Percentiles rank a stretch among this genome's conserved stretches.
These are phyloP conservation scores for Niveomyces coronatus DNA, from an alignment of 2,329 filamentous ascomycete genomes.

Conservation along the genomic window DNA sequence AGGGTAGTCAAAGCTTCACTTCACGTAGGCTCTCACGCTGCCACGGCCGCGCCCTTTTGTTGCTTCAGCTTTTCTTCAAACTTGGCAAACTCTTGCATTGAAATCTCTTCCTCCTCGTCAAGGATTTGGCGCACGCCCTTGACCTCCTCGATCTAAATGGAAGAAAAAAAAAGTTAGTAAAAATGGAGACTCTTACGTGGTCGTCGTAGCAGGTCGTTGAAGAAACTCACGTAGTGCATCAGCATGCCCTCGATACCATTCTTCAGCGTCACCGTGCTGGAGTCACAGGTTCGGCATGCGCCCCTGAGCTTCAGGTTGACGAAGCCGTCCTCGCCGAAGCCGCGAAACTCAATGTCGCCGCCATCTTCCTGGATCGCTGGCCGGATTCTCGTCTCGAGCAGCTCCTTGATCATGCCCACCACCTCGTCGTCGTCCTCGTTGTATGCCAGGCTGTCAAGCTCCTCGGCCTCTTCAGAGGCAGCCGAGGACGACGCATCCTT, in stretches of 20 bases:
- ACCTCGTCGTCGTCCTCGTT: conserved; percentile 90
- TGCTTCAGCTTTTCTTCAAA: conserved; percentile 75
- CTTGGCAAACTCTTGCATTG: conserved; percentile 78
- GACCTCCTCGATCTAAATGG: conserved; percentile 80
- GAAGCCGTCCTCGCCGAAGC: conserved; percentile 64
- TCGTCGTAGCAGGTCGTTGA: too few relatives aligned
- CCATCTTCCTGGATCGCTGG: conserved; percentile 97
- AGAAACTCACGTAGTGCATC: conserved; percentile 84
- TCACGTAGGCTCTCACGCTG: too few relatives aligned
- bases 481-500: conserved; percentile 49
- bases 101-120: conserved; percentile 85
- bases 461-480: conserved; percentile 32
- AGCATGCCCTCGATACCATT: conserved; percentile 98
- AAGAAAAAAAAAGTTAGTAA: conserved; percentile 18
- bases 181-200: background rate
- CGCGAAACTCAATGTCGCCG: conserved; percentile 90
- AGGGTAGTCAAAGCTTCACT: too few relatives aligned
- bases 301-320: conserved; percentile 83
- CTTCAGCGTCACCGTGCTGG: conserved; percentile 91
- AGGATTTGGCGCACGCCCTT: conserved; percentile 84
- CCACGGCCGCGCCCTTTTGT: conserved; percentile 32
- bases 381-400: conserved; percentile 87
- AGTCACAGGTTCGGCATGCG: conserved; percentile 92
- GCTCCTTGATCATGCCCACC: conserved; percentile 96
- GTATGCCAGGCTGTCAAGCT: conserved; percentile 67